Conservation (phyloP, 805 yeast genomes). For the Barnettozyma pratensis region DNA sequence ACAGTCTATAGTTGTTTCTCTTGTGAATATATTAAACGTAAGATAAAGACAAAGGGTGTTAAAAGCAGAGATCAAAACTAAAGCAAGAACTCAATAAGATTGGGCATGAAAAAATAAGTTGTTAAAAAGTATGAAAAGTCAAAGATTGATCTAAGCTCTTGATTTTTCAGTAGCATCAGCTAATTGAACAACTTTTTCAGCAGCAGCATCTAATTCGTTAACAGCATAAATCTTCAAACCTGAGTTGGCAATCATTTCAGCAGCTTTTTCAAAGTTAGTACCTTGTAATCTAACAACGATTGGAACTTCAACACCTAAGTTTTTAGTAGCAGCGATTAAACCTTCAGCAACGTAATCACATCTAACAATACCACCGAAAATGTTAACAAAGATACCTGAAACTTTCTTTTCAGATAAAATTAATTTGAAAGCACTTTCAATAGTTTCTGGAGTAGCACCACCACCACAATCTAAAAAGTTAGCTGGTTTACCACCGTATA, state of each 20-base stretch:
- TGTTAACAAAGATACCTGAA: conserved; percentile 94
- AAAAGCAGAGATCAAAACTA: too few species aligned
- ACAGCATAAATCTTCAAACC: conserved; percentile 90
- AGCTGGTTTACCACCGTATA: conserved; percentile 98
- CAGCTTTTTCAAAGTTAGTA: conserved; percentile 89
- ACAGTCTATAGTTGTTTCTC: too few species aligned
- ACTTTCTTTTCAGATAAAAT: conserved; percentile 86
- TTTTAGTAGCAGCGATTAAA: conserved; percentile 89
- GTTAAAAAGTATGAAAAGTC: too few species aligned
- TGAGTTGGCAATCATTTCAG: conserved; percentile 75
- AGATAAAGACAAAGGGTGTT: too few species aligned
- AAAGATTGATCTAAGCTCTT: conserved; percentile 17
- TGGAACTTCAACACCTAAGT: conserved; percentile 85
- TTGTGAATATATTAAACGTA: too few species aligned
- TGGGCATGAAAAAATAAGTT: too few species aligned
- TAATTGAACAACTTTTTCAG: conserved; percentile 86
- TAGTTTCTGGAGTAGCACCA: conserved; percentile 98
- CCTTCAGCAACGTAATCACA: conserved; percentile 99
- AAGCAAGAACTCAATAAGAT: too few species aligned
- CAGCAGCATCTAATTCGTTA: conserved; percentile 95
- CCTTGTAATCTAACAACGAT: conserved; percentile 99
- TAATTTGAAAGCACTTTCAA: conserved; percentile 92
- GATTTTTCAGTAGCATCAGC: conserved; percentile 44
- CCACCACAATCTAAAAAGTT: conserved; percentile 99
- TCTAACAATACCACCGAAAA: conserved; percentile 99